Evolutionary conservation across 1,284 basidiomycete species (phyloP).

Genomic region (Ustilago xerochloae): DNA sequence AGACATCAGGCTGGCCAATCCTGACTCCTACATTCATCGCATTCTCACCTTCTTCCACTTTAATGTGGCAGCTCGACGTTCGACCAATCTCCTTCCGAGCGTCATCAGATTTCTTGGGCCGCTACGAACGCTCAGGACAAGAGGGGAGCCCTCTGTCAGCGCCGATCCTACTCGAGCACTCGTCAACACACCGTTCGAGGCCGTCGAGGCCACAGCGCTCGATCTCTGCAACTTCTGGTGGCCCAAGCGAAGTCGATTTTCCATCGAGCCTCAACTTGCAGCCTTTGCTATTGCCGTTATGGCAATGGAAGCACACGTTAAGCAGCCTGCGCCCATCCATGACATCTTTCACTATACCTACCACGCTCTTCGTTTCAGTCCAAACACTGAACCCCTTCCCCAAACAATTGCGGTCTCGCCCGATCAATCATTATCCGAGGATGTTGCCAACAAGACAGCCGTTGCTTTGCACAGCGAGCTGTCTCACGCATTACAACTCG

Average conservation of each 20-base stretch:
- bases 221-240: conserved; percentile 43
- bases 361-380: conserved; percentile 14
- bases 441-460: conserved; percentile 5
- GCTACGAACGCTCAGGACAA: neutral
- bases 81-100: neutral
- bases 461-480: conserved; percentile 14
- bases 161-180: neutral
- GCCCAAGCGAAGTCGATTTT: conserved; percentile 5
- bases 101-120: conserved; percentile 20
- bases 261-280: conserved; percentile 2
- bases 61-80: neutral
- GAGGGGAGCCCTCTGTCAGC: neutral
- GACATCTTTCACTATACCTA: conserved; percentile 27
- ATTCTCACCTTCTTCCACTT: conserved; percentile 30
- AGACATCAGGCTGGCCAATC: conserved; percentile 24
- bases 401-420: neutral
- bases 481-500: conserved; percentile 3
- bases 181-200: conserved; percentile 15
- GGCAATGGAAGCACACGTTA: conserved; percentile 33
- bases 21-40: conserved; percentile 20
- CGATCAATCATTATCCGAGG: too few relatives aligned
- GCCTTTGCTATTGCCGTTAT: conserved; percentile 33
- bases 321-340: conserved; percentile 5
- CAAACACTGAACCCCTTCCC: neutral
- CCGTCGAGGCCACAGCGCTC: conserved; percentile 30